These are phyloP conservation scores for Dryas integrifolia DNA, from an alignment of 331 rosid genomes.

Conservation along the genomic window DNA sequence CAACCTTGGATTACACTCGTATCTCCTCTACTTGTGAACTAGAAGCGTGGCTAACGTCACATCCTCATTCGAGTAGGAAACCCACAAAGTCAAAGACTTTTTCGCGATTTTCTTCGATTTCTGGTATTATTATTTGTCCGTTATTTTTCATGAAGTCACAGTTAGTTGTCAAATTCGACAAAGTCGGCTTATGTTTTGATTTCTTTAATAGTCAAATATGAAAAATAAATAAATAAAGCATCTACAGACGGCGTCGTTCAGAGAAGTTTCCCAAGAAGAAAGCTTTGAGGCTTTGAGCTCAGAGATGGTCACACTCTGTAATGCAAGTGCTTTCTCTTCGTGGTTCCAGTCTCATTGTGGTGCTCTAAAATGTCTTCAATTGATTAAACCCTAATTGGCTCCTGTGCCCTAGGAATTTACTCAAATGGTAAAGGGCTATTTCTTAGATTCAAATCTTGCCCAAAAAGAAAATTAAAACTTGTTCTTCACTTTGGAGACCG, in stretches of 20 bases:
- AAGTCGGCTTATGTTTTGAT: neutral
- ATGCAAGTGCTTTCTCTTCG: conserved; percentile 79
- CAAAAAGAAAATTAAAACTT: neutral
- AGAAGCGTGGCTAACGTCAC: neutral
- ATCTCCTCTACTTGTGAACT: neutral
- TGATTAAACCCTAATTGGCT: neutral
- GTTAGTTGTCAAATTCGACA: neutral
- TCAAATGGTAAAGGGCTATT: neutral
- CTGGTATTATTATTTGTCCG: neutral
- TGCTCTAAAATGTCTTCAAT: conserved; percentile 12
- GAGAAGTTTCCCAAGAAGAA: conserved; percentile 24
- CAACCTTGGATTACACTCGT: neutral
- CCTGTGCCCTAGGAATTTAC: neutral
- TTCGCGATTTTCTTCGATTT: neutral
- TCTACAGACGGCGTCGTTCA: neutral
- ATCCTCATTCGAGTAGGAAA: too few species aligned
- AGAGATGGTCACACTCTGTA: conserved; percentile 56
- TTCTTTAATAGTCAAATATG: too few species aligned
- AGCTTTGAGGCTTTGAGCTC: conserved; percentile 30
- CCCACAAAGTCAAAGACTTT: neutral
- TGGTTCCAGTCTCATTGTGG: conserved; percentile 85
- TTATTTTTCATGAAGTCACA: conserved; percentile 1
- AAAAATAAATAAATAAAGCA: too few species aligned
- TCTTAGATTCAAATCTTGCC: neutral
- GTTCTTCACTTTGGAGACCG: too few species aligned